Base-by-base conservation (phyloP, 1,284 basidiomycete species). In the Nidula niveotomentosa region DNA sequence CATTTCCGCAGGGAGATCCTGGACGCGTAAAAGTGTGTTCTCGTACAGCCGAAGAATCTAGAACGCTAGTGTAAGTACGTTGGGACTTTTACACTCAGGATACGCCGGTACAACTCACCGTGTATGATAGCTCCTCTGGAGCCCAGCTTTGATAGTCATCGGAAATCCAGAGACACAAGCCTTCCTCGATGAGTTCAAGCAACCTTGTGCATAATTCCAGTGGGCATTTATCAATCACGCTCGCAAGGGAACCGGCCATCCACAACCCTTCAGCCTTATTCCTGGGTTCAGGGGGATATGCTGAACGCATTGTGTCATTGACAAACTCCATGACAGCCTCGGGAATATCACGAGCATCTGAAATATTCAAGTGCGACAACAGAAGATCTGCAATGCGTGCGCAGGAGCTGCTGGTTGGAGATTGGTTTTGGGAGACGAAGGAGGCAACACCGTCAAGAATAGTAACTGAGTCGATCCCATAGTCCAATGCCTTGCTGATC, bases 201-300 rank as follows among this genome's bases (percentile, higher is more conserved):
- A 84, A 61, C 17, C 69, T 62, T 48, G 75, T 58, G 45, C 76
- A 64, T 49, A 85, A 70, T 46, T 76, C 75, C 6, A 58, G 53
- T 2, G 84, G 84, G 62, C 84, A 87, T 1, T 69, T 61, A 50
- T 85, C 83, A 48, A 90, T 70, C 5, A 80, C 63, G 4, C 72
- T 68, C 39, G 75, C 76, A 50, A 90, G 65, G 3, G 84, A 77
- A 39, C 83, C 72, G 15, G 85, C 69, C 57, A 88, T 72, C 88
- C 88, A 91, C 58, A 81, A 70, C 34, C 78, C 79, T 43, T 75
- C 74, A 48, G 79, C 72, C 60, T 79, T 74, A 60, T 81, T 79
- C 46, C 72, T 70, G 2, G 79, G 74, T n/a, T 78, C 78, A 0
- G 86, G 85, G 0, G 89, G 88, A 69, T 91, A 91, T n/a, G 78